Percentiles rank a stretch among this genome's conserved stretches.
These are phyloP conservation scores for Ceratobasidium sp. DNA, from an alignment of 1,284 basidiomycete genomes.

Conservation along the genomic window DNA sequence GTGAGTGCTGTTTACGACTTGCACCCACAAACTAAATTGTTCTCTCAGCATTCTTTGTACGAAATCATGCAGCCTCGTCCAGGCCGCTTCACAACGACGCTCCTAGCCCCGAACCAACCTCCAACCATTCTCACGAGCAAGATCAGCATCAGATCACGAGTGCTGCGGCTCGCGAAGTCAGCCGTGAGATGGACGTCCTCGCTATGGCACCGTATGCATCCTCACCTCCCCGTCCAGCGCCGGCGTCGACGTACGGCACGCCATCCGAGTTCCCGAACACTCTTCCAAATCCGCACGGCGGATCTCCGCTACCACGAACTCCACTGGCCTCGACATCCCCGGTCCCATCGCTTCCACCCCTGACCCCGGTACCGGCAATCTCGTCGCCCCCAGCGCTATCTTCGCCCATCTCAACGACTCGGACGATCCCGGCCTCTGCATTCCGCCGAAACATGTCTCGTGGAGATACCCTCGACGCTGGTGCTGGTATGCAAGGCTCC, in stretches of 20 bases:
- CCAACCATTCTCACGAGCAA: slow-evolving; percentile 8
- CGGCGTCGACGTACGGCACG: slow-evolving; percentile 45
- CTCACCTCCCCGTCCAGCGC: slow-evolving; percentile 45
- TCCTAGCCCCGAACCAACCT: slow-evolving; percentile 24
- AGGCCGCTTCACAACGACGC: slow-evolving; percentile 11
- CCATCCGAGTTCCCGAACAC: slow-evolving; percentile 49
- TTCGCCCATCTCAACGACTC: slow-evolving; percentile 53
- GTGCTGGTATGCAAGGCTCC: slow-evolving; percentile 48
- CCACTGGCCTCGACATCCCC: slow-evolving; percentile 53
- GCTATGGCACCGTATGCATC: slow-evolving; percentile 16
- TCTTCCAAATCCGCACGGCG: slow-evolving; percentile 29
- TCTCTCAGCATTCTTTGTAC: slow-evolving; percentile 7
- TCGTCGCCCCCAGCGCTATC: slow-evolving; percentile 57
- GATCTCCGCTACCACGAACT: slow-evolving; percentile 42
- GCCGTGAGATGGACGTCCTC: slow-evolving; percentile 21
- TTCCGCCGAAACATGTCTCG: slow-evolving; percentile 64
- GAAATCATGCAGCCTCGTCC: slow-evolving; percentile 27
- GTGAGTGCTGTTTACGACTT: neutral
- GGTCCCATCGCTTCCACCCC: slow-evolving; percentile 58
- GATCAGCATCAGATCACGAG: slow-evolving; percentile 9
- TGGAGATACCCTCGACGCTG: slow-evolving; percentile 60
- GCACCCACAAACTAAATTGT: neutral
- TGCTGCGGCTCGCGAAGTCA: slow-evolving; percentile 15
- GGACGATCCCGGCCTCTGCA: slow-evolving; percentile 79
- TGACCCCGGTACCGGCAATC: slow-evolving; percentile 48